Conservation (phyloP, 2,329 filamentous ascomycete genomes). For the Fusarium sp. region DNA sequence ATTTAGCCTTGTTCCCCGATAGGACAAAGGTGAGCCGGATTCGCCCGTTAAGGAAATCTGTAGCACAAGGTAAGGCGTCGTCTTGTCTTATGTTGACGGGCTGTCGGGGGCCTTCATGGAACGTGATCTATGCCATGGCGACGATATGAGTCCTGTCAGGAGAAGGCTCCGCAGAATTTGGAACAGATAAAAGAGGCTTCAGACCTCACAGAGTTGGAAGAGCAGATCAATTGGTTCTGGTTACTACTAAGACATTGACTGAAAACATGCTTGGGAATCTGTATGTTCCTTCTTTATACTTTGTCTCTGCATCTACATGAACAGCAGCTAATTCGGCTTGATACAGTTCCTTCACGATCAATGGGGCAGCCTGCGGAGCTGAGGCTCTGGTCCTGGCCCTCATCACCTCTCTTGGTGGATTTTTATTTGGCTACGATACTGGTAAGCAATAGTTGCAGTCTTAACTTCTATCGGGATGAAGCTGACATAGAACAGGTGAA, state of each 20-base stretch:
- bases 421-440: slow-evolving; percentile 74
- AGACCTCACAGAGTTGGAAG: not conserved
- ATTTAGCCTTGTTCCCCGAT: slow-evolving; percentile 37
- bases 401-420: slow-evolving; percentile 70
- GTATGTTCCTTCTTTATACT: not conserved
- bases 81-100: not conserved
- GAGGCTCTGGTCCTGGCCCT: slow-evolving; percentile 62
- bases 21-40: slow-evolving; percentile 2
- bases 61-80: not conserved
- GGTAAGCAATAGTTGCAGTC: not conserved
- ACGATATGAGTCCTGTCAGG: slow-evolving; percentile 9
- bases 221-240: not conserved
- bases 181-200: slow-evolving; percentile 11
- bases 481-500: slow-evolving; percentile 57
- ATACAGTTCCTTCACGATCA: slow-evolving; percentile 55
- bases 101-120: not conserved
- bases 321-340: not conserved
- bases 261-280: slow-evolving; percentile 28
- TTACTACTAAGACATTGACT: not conserved
- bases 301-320: not conserved
- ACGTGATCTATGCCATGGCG: slow-evolving; percentile 6
- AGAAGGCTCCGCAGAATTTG: not conserved
- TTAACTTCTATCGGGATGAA: accelerated
- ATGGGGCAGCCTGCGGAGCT: slow-evolving; percentile 57
- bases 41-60: slow-evolving; percentile 2